A percentile compares a stretch with the other conserved stretches of the same genome.
phyloP scores from a whole-genome alignment of 2,329 filamentous ascomycete genomes.

The Lachnellula occidentalis region DNA sequence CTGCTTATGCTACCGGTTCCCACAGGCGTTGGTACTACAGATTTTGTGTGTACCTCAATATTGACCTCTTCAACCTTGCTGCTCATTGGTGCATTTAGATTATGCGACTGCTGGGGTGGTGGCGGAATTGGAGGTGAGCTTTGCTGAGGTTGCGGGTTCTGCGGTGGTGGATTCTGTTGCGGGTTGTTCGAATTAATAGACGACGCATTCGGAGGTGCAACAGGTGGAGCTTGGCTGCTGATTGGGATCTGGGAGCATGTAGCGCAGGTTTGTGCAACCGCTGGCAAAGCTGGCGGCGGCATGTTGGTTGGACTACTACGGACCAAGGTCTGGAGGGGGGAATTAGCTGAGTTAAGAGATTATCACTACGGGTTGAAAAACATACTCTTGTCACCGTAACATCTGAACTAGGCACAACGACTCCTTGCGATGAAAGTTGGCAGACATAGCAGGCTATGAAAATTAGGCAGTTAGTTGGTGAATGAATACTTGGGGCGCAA shows the following conservation, averaged over 20 bases:
- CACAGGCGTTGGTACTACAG: background rate
- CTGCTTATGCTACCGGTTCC: background rate
- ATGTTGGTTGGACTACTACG: background rate
- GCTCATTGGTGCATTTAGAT: no score
- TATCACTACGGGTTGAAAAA: background rate
- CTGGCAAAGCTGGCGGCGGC: background rate
- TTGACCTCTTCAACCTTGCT: no score
- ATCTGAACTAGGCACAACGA: constrained; percentile 7
- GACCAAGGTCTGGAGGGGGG: background rate
- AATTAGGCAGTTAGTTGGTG: background rate
- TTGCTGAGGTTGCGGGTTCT: background rate
- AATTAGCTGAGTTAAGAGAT: background rate
- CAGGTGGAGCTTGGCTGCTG: background rate
- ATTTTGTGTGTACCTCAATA: background rate
- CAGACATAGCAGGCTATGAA: constrained; percentile 8
- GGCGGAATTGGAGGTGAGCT: background rate
- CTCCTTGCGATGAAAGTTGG: constrained; percentile 4
- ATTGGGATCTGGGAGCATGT: background rate
- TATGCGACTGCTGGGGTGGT: background rate
- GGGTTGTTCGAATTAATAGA: background rate
- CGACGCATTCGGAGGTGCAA: background rate
- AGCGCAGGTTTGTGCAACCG: background rate
- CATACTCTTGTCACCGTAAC: constrained; percentile 6
- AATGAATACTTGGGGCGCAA: background rate
- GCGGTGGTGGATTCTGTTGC: background rate